Evolutionary conservation across 1,284 basidiomycete species (phyloP), one percentile per base, ranked within the genome.

Genomic region (Moniliella sp.): DNA sequence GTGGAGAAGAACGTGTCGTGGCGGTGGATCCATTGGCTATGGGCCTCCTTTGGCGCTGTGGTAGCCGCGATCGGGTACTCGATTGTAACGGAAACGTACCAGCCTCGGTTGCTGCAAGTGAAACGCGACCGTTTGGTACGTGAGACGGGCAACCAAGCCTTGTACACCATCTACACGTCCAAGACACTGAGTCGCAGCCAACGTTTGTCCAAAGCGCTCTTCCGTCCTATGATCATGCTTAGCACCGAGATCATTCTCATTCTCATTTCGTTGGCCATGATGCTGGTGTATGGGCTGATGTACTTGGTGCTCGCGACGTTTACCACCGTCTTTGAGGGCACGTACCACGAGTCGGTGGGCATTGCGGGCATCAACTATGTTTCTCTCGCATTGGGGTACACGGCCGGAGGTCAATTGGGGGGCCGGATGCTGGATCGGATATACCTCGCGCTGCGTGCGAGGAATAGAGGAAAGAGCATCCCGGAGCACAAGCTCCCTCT

Each of bases 291-390:
- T 33, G 68, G 64, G 42, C 70, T 73, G 43, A 52, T 68, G 27
- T 69, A 68, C 41, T 40, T 74, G 5, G 64, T 76, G 44, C 60
- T 78, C 27, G 75, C 75, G 0, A 73, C 69, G 0, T 73, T 79
- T 13, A 69, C 73, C 0, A 42, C 56, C 0, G 75, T 76, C 15
- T 80, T 56, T 38, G 49, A 1, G 50, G 66, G 25, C 68, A 70
- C 29, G 10, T 68, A 67, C 43, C 44, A 57, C 18, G 50, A 66
- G 42, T 40, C 40, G 3, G 46, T 50, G 7, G 65, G 65, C 0
- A 73, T 76, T 30, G 67, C 72, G 0, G 74, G 70, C 0, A 53
- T 73, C 16, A 62, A 73, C 41, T 78, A 76, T 45, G 65, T 77
- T 35, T 68, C 74, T 1, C 65, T 76, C 2, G 35, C 35, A 7